Evolutionary conservation across 495 filamentous ascomycete genomes (phyloP), one percentile per base, ranked within the genome.

Genomic region (Penicillium malachiteum): DNA sequence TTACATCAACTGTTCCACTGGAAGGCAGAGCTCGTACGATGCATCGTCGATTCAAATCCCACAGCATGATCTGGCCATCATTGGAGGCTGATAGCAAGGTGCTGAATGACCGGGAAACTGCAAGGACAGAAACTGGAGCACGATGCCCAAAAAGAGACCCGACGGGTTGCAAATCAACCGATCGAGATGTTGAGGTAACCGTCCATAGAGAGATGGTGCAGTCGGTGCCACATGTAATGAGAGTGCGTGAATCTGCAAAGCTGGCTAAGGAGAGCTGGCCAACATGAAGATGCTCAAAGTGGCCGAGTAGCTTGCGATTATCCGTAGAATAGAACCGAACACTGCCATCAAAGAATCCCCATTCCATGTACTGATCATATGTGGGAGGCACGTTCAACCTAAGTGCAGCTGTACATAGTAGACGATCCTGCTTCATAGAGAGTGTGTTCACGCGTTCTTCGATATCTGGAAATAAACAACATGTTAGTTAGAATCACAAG

Each of bases 301-400:
- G 81, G 1, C 92, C 92, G 14, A 92, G 79, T 0, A 84, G 68
- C 70, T 87, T 89, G 64, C 85, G 83, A 53, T 81, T 88, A 48
- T 94, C 92, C 45, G 85, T 81, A 35, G 85, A 79, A 69, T 89
- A 96, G 76, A 97, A 97, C 9, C 94, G 85, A 7, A 97, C 83
- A 63, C 89, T 92, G 58, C 88, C 90, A 74, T 98, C 94, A 7
- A 91, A 87, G 66, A 94, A 97, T 1, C 92, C 94, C 94, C 93
- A 97, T 71, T 97, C 91, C 69, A 98, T 81, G 58, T 88, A 96
- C 60, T 92, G 90, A 65, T 97, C 93, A 57, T 89, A 93, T 32
- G 74, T 73, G 5, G 95, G 92, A 1, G 92, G 90, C 12, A 97
- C 86, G 60, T 96, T 92, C 34, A 96, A 77, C 38, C 90, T 77